Base-by-base conservation (phyloP, 1,139 yeast genomes). In the Saccharomyces hybrid region DNA sequence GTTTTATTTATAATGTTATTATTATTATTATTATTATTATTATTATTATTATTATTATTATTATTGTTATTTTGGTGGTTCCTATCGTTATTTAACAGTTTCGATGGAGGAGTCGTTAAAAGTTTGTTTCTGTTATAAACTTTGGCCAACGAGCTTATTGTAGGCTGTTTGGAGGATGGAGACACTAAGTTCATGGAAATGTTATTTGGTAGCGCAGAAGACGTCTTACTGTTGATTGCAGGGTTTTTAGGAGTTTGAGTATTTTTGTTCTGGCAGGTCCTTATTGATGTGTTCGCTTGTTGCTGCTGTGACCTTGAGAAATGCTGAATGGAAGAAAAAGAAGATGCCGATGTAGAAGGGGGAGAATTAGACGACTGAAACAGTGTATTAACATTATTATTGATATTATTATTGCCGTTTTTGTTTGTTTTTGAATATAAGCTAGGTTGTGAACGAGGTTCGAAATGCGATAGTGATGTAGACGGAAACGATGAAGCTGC, bases 391-490 rank as follows among this genome's bases (percentile, higher is more conserved):
- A 57, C 5, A 41, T 49, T 38, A 38, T 16, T 38, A 38, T 20
- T 38, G 11, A 9, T 26, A 56, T 54, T n/a, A 66, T 53, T 58
- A 66, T 71, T 67, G 61, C 51, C 49, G 73, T 76, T 57, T 85
- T 67, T 31, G 76, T 61, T 38, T 38, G 44, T 38, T 20, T 38
- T 38, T 38, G 44, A 38, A 38, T 38, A 38, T 38, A 38, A 20
- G 25, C 44, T 38, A 14, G 44, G 25, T 20, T 38, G 44, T 38
- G 44, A 38, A 38, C 44, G 44, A 38, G 44, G 44, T 20, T 38
- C 44, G 20, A 38, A 38, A 38, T 38, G 44, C 25, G 44, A 38
- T 20, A 38, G 13, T 2, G 87, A 85, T 0, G 84, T 84, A 61
- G 77, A 83, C 0, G 85, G 84, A 0, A 57, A 51, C 14, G 57